Conservation (phyloP, 2,329 filamentous ascomycete genomes). For the Aspergillus pseudoterreus region DNA sequence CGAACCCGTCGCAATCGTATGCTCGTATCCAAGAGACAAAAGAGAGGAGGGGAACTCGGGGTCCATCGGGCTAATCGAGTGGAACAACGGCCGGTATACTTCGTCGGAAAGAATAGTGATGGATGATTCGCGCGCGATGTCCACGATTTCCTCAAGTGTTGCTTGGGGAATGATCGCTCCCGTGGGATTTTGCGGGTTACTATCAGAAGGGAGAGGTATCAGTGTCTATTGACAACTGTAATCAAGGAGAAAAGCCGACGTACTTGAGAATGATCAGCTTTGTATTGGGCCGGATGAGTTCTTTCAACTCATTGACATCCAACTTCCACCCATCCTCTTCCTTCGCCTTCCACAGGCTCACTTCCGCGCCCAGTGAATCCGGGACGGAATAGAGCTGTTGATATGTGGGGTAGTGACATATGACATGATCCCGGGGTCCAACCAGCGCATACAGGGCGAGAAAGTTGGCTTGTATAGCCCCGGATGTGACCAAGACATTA, state of each 20-base stretch:
- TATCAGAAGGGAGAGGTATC: slow-evolving; percentile 54
- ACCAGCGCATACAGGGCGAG: slow-evolving; percentile 69
- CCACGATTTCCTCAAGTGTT: slow-evolving; percentile 58
- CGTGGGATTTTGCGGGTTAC: slow-evolving; percentile 78
- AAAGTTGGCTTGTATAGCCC: slow-evolving; percentile 80
- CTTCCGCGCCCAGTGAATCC: slow-evolving; percentile 68
- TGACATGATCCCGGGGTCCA: slow-evolving; percentile 72
- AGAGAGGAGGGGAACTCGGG: slow-evolving; percentile 62
- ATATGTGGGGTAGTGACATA: slow-evolving; percentile 87
- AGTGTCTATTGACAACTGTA: slow-evolving; percentile 46
- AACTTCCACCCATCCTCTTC: slow-evolving; percentile 64
- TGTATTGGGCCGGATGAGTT: slow-evolving; percentile 52
- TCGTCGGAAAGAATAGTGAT: slow-evolving; percentile 72
- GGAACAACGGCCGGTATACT: slow-evolving; percentile 80
- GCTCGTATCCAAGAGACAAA: slow-evolving; percentile 67
- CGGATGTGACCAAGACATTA: slow-evolving; percentile 71
- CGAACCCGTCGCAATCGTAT: slow-evolving; percentile 70
- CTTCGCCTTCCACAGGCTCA: slow-evolving; percentile 71
- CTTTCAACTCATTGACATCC: slow-evolving; percentile 62
- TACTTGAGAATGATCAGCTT: slow-evolving; percentile 62
- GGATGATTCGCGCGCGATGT: slow-evolving; percentile 57
- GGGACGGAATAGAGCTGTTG: slow-evolving; percentile 79
- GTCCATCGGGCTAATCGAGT: slow-evolving; percentile 57
- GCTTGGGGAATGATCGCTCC: slow-evolving; percentile 63
- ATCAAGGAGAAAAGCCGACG: slow-evolving; percentile 1